Evolutionary conservation across 495 filamentous ascomycete species (phyloP).

Genomic region (Paragyromitra xinjiangensis): DNA sequence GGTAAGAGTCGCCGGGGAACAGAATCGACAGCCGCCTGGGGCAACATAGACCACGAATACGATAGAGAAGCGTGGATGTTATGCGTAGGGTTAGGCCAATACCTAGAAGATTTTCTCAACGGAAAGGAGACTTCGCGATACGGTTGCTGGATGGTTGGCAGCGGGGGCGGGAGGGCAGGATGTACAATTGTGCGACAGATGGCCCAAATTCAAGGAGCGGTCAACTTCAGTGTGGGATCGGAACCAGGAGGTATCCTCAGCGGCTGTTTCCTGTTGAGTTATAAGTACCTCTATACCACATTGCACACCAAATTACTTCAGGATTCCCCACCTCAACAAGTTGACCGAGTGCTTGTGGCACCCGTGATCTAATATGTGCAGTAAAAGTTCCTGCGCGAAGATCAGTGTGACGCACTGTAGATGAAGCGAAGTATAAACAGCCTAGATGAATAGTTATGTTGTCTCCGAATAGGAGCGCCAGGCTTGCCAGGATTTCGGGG

Average conservation of each 20-base stretch:
- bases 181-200: constrained; percentile 51
- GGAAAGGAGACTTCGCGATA: constrained; percentile 37
- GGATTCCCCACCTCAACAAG: constrained; percentile 53
- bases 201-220: constrained; percentile 39
- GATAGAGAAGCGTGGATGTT: constrained; percentile 16
- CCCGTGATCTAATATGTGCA: constrained; percentile 57
- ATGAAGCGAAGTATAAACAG: constrained; percentile 32
- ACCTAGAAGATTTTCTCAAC: constrained; percentile 16
- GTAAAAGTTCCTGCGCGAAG: constrained; percentile 57
- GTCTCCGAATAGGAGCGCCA: constrained; percentile 51
- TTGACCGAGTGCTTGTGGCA: constrained; percentile 42
- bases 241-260: constrained; percentile 42
- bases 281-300: constrained; percentile 51
- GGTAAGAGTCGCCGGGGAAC: constrained; percentile 57
- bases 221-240: constrained; percentile 43
- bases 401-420: constrained; percentile 57
- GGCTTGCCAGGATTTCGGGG: constrained; percentile 43
- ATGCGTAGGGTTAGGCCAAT: constrained; percentile 28
- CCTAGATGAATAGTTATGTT: constrained; percentile 54
- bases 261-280: constrained; percentile 47
- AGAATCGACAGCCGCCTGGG: constrained; percentile 56
- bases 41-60: constrained; percentile 53
- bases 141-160: constrained; percentile 30
- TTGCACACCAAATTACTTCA: constrained; percentile 43
- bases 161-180: constrained; percentile 28